phyloP scores from a whole-genome alignment of 768 basidiomycete genomes.

The Mycena crocata region DNA sequence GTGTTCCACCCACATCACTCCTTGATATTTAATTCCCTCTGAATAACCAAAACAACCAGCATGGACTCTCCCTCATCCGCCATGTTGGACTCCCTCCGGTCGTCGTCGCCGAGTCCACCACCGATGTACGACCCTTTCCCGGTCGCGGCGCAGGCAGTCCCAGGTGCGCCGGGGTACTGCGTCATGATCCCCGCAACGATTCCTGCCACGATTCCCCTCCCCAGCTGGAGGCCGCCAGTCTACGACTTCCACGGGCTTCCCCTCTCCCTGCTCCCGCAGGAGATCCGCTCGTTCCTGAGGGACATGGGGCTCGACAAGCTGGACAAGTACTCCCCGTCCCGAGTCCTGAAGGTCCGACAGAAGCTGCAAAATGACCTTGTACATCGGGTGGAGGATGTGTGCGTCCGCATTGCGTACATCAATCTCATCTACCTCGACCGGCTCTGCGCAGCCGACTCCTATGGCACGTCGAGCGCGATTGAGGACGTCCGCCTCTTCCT shows the following conservation, averaged over 20 bases:
- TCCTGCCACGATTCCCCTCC: not conserved
- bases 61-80: no score
- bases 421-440: constrained; percentile 6
- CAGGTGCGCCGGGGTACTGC: no score
- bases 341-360: not conserved
- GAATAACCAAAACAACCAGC: not conserved
- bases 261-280: not conserved
- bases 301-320: constrained; percentile 6
- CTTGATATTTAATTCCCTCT: constrained; percentile 8
- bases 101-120: not conserved
- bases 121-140: not conserved
- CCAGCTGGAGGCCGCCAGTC: not conserved
- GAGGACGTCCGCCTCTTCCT: no score
- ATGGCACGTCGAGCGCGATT: not conserved
- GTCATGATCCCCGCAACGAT: not conserved
- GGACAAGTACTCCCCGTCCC: not conserved
- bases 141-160: not conserved
- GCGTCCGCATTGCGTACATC: not conserved
- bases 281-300: constrained; percentile 11
- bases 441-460: not conserved
- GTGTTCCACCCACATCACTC: constrained; percentile 1
- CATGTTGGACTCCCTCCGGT: not conserved
- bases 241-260: constrained; percentile 20
- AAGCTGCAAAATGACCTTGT: constrained; percentile 1
- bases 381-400: not conserved